Conservation (phyloP, 352 stramenopile species). For the Halophytophthora polymorphica region DNA sequence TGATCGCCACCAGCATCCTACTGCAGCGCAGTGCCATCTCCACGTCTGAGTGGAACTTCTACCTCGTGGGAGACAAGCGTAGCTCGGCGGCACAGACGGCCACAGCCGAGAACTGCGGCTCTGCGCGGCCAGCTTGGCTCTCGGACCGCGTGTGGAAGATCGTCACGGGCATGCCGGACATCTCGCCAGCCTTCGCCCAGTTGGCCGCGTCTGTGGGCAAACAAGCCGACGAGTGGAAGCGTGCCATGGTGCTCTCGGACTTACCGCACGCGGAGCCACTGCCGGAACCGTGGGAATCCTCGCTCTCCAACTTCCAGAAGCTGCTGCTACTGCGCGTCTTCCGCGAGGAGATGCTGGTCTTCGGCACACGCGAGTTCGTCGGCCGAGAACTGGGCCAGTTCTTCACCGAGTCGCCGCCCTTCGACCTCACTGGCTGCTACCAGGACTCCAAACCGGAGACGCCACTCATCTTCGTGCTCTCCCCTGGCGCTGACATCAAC, state of each 20-base stretch:
- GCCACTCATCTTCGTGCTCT: conserved; percentile 94
- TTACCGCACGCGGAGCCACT: conserved; percentile 70
- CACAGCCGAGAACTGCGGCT: conserved; percentile 26
- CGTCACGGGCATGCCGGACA: conserved; percentile 61
- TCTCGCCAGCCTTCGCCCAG: conserved; percentile 47
- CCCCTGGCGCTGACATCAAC: conserved; percentile 91
- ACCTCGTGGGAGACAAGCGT: conserved; percentile 86
- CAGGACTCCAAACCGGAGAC: conserved; percentile 89
- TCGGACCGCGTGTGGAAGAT: conserved; percentile 79
- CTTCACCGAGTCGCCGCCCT: conserved; percentile 91
- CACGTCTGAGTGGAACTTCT: conserved; percentile 82
- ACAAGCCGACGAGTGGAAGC: conserved; percentile 66
- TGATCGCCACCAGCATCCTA: conserved; percentile 89
- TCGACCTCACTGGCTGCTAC: conserved; percentile 91
- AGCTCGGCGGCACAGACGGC: conserved; percentile 46
- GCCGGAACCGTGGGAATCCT: conserved; percentile 66
- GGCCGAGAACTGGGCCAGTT: conserved; percentile 64
- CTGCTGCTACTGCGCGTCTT: conserved; percentile 89
- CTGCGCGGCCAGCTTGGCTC: conserved; percentile 59
- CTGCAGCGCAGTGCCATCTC: conserved; percentile 72
- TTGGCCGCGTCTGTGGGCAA: conserved; percentile 45
- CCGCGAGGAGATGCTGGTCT: conserved; percentile 88
- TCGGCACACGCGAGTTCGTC: conserved; percentile 87
- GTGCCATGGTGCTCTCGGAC: conserved; percentile 70
- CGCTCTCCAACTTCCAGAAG: conserved; percentile 86